Evolutionary conservation across 2,329 filamentous ascomycete genomes (phyloP).

Genomic region (Verticillium isaacii): DNA sequence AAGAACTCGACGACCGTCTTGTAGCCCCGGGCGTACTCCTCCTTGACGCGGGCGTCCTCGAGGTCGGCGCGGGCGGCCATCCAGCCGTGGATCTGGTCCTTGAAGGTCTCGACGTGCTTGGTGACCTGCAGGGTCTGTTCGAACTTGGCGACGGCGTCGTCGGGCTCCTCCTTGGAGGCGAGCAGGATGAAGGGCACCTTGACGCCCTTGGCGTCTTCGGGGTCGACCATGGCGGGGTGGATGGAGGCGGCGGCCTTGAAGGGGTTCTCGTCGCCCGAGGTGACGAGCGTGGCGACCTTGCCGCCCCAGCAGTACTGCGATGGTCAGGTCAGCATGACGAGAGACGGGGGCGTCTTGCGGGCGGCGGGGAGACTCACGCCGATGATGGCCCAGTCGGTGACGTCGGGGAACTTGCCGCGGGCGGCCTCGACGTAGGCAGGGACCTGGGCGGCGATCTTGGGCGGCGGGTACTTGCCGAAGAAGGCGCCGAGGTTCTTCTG

Average conservation of each 20-base stretch:
- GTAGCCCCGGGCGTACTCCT: slow-evolving; percentile 60
- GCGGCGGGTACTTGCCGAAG: slow-evolving; percentile 46
- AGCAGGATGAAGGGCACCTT: slow-evolving; percentile 58
- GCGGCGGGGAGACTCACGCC: slow-evolving; percentile 39
- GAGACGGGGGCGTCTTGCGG: background rate
- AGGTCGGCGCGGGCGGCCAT: slow-evolving; percentile 65
- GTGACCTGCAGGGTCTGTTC: slow-evolving; percentile 46
- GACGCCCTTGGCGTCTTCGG: slow-evolving; percentile 54
- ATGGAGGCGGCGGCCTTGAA: slow-evolving; percentile 49
- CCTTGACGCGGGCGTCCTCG: slow-evolving; percentile 49
- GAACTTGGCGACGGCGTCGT: slow-evolving; percentile 51
- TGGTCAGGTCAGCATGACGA: background rate
- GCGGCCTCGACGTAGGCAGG: slow-evolving; percentile 52
- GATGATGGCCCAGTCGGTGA: slow-evolving; percentile 56
- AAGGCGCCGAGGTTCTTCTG: slow-evolving; percentile 53
- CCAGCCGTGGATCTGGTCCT: slow-evolving; percentile 67
- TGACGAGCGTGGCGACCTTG: slow-evolving; percentile 54
- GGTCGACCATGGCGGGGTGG: slow-evolving; percentile 62
- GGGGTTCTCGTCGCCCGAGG: slow-evolving; percentile 44
- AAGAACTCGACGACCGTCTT: slow-evolving; percentile 56
- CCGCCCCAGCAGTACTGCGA: slow-evolving; percentile 67
- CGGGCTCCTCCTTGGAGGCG: slow-evolving; percentile 60
- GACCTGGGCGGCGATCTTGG: slow-evolving; percentile 41
- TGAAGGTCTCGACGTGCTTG: slow-evolving; percentile 62
- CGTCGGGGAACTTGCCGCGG: slow-evolving; percentile 43